phyloP scores from a whole-genome alignment of 2,329 filamentous ascomycete species.

The Akanthomyces uredinophilus region DNA sequence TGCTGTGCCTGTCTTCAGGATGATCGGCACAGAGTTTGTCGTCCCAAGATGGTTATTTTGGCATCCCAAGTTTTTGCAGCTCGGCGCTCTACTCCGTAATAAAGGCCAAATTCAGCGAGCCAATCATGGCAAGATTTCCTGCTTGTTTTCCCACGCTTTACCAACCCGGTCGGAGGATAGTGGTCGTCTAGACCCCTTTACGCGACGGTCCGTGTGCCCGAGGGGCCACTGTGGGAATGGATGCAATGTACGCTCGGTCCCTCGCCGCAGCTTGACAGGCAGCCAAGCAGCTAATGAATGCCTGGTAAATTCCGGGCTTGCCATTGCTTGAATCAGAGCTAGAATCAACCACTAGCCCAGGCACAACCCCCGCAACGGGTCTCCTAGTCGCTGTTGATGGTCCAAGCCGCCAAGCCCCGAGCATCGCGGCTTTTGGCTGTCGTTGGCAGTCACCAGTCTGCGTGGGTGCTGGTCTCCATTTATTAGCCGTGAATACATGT shows the following conservation, averaged over 20 bases:
- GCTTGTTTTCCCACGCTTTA: too few relatives aligned
- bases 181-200: not conserved
- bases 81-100: too few relatives aligned
- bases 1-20: not conserved
- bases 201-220: not conserved
- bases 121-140: not conserved
- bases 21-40: not conserved
- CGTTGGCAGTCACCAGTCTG: too few relatives aligned
- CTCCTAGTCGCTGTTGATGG: not conserved
- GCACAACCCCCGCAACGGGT: not conserved
- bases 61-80: not conserved
- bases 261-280: not conserved
- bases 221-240: not conserved
- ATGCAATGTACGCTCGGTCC: constrained; percentile 2
- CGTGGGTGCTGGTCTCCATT: too few relatives aligned
- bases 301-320: not conserved
- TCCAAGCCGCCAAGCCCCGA: too few relatives aligned
- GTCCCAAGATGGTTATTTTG: not conserved
- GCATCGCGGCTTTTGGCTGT: too few relatives aligned
- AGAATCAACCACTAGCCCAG: too few relatives aligned
- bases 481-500: too few relatives aligned
- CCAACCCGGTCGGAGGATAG: too few relatives aligned
- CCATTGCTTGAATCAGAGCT: not conserved
- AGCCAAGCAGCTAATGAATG: not conserved
- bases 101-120: not conserved